Evolutionary conservation across 371 early-diverging fungal genomes (phyloP).

Genomic region (Funneliformis caledonium): DNA sequence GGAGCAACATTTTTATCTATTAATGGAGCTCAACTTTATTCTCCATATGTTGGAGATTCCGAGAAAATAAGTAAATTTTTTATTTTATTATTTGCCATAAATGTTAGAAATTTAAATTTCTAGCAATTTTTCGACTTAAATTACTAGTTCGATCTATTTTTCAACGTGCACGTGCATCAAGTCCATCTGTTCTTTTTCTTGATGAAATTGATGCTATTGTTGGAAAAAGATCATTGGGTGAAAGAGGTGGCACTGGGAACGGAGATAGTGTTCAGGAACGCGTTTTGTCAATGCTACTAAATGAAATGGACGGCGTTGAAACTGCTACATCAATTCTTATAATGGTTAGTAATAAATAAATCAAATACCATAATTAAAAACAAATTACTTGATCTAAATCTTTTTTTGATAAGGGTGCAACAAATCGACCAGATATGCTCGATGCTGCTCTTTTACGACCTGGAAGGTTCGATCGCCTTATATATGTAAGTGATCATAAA

Average conservation of each 20-base stretch:
- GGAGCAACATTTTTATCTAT: constrained; percentile 85
- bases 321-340: constrained; percentile 74
- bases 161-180: constrained; percentile 79
- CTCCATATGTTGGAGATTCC: constrained; percentile 93
- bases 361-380: neutral
- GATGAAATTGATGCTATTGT: constrained; percentile 99
- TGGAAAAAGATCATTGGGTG: constrained; percentile 80
- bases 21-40: constrained; percentile 89
- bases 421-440: constrained; percentile 97
- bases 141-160: constrained; percentile 76
- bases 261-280: constrained; percentile 89
- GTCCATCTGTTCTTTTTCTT: constrained; percentile 95
- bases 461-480: constrained; percentile 92
- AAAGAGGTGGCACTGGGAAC: constrained; percentile 58
- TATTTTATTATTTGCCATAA: neutral
- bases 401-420: constrained; percentile 73
- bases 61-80: constrained; percentile 68
- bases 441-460: constrained; percentile 95
- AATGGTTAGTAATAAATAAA: constrained; percentile 54
- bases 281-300: constrained; percentile 86
- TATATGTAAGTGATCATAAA: constrained; percentile 70
- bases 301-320: constrained; percentile 98
- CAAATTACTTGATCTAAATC: neutral
- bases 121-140: neutral
- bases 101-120: neutral